phyloP scores from a whole-genome alignment of 768 basidiomycete species.

The Lepiota venenata region DNA sequence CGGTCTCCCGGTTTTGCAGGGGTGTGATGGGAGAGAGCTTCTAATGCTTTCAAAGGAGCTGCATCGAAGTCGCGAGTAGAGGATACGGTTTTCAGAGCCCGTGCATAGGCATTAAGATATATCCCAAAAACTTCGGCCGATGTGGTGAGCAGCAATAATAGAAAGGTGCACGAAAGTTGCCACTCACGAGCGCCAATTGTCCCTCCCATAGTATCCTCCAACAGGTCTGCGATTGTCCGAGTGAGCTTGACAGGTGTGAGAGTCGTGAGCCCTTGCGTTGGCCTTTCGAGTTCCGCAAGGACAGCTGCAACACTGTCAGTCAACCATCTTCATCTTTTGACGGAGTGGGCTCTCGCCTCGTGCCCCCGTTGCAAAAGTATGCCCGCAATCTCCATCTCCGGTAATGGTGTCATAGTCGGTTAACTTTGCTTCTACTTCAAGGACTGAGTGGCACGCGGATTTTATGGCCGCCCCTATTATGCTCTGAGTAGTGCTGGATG shows the following conservation, averaged over 20 bases:
- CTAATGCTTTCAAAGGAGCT: slow-evolving; percentile 22
- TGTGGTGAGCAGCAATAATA: not conserved
- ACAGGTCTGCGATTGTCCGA: slow-evolving; percentile 31
- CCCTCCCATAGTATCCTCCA: slow-evolving; percentile 54
- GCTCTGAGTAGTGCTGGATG: not conserved
- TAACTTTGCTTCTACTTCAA: slow-evolving; percentile 45
- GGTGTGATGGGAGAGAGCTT: slow-evolving; percentile 36
- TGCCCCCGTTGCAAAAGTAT: slow-evolving; percentile 51
- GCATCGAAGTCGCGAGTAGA: not conserved
- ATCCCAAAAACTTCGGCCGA: slow-evolving; percentile 36
- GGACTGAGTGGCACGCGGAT: slow-evolving; percentile 37
- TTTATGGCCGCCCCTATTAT: slow-evolving; percentile 22
- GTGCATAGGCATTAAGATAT: slow-evolving; percentile 36
- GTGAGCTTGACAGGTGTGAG: slow-evolving; percentile 21
- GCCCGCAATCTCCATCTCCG: slow-evolving; percentile 64
- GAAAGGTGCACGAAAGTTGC: slow-evolving; percentile 1
- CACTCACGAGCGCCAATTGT: slow-evolving; percentile 48
- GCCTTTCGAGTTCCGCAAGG: too few species aligned
- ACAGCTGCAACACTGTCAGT: too few species aligned
- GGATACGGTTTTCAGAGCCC: slow-evolving; percentile 12
- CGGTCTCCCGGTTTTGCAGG: slow-evolving; percentile 52
- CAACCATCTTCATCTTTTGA: too few species aligned
- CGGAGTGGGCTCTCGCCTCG: slow-evolving; percentile 19
- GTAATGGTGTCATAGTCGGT: slow-evolving; percentile 58
- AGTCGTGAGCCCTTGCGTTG: not conserved